phyloP scores from a whole-genome alignment of 352 stramenopile species.

The Phytophthora constricta region DNA sequence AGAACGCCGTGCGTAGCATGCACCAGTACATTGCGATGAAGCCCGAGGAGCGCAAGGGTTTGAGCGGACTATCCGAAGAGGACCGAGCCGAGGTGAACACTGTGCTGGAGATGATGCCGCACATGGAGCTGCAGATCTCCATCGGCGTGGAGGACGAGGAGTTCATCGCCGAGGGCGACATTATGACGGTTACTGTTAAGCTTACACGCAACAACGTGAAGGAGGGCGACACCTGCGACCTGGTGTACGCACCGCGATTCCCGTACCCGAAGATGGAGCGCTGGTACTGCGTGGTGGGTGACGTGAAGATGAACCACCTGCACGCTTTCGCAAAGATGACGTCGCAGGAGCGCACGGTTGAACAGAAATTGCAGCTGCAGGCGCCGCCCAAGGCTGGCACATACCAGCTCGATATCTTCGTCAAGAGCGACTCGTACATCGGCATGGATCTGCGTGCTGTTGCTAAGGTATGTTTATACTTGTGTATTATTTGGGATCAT shows the following conservation, averaged over 20 bases:
- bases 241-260: constrained; percentile 97
- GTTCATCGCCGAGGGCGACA: constrained; percentile 98
- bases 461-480: constrained; percentile 74
- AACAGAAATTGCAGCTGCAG: constrained; percentile 97
- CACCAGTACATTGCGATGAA: constrained; percentile 93
- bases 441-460: constrained; percentile 94
- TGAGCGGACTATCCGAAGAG: constrained; percentile 90
- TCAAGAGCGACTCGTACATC: constrained; percentile 98
- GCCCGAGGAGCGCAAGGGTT: constrained; percentile 93
- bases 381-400: constrained; percentile 92
- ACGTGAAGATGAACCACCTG: constrained; percentile 94
- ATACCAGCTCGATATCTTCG: constrained; percentile 97
- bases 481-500: neutral
- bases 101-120: constrained; percentile 94
- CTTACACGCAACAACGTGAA: constrained; percentile 97
- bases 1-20: constrained; percentile 92
- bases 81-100: constrained; percentile 94
- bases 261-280: constrained; percentile 96
- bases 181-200: constrained; percentile 98
- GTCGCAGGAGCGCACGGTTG: constrained; percentile 84
- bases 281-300: constrained; percentile 97
- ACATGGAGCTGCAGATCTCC: constrained; percentile 93
- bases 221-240: constrained; percentile 93
- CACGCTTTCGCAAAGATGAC: constrained; percentile 97
- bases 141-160: constrained; percentile 91